Evolutionary conservation across 257 asterid genomes (phyloP), one percentile per base, ranked within the genome.

Genomic region (Ilex asprella): DNA sequence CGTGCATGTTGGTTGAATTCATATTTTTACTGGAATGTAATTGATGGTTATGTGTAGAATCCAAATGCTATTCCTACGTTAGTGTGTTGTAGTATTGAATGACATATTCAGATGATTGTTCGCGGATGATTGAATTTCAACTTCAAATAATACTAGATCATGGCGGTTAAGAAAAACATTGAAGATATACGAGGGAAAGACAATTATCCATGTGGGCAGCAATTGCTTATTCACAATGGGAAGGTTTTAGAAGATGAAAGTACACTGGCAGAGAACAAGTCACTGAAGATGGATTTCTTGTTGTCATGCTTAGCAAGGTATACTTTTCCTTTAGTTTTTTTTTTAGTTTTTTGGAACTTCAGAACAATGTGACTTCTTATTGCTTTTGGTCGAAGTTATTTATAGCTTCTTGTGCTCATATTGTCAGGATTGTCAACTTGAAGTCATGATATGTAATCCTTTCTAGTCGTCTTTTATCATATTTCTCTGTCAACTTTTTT

Each of bases 221-320:
- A 90, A 67, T 73, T 90, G 65, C 77, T 90, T 82, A 86, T 90
- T 70, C 91, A 90, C 66, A 90, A 90, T 43, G 95, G 97, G 62
- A 90, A 90, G 77, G 95, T 90, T 35, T 68, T 90, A 73, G 87
- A 90, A 76, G 97, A 90, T 56, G 95, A 90, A 71, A 84, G 82
- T 70, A 83, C 95, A 21, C 72, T 90, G 78, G 79, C 75, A 9
- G 90, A 87, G 76, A 90, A 87, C 86, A 87, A 77, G 89, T 87
- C 66, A 78, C 94, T 16, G 95, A 81, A 79, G 95, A 90, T 74
- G 95, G 95, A 55, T 90, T 90, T 76, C 95, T 90, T 60, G 97
- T 90, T 56, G 95, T 90, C 84, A 86, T 90, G 97, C 94, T 90
- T 65, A 87, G 94, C 82, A 90, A 90, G 92, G 97, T 90, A 74